phyloP scores from a whole-genome alignment of 73 alveolate genomes.

The Uronychia setigera region DNA sequence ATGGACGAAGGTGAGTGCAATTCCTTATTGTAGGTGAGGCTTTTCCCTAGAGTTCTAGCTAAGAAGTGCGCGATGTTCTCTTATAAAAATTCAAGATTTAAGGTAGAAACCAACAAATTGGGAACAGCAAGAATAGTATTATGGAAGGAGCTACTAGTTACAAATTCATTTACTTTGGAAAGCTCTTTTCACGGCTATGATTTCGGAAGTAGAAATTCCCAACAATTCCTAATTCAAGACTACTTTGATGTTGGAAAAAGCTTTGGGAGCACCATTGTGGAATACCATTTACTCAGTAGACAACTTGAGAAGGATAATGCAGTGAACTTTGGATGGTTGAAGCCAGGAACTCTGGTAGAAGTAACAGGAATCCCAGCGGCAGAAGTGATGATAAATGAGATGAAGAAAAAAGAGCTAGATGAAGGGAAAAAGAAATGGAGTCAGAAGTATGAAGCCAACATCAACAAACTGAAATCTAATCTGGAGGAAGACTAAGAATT shows the following conservation, averaged over 20 bases:
- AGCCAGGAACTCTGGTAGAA: constrained; percentile 38
- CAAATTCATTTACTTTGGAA: constrained; percentile 47
- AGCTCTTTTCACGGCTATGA: constrained; percentile 57
- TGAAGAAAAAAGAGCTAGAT: too few species aligned
- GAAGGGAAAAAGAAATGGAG: too few species aligned
- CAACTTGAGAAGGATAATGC: constrained; percentile 37
- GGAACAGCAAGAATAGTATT: constrained; percentile 50
- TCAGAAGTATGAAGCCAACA: too few species aligned
- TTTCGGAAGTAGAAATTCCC: constrained; percentile 18
- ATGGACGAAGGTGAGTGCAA: too few species aligned
- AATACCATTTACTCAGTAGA: constrained; percentile 13
- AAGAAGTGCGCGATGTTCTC: constrained; percentile 25
- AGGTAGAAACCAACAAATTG: constrained; percentile 37
- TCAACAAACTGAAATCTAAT: too few species aligned
- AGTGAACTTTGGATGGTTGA: constrained; percentile 46
- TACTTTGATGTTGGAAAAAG: constrained; percentile 22
- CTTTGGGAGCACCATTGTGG: constrained; percentile 9
- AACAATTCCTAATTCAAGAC: constrained; percentile 7
- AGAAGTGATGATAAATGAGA: too few species aligned
- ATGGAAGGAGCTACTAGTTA: constrained; percentile 14
- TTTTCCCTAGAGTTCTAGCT: constrained; percentile 37
- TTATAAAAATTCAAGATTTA: constrained; percentile 33
- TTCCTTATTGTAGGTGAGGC: too few species aligned
- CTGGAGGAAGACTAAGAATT: too few species aligned
- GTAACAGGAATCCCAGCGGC: constrained; percentile 62